Evolutionary conservation across 108 stramenopile species (phyloP).

Genomic region (Cyclotella cryptica): DNA sequence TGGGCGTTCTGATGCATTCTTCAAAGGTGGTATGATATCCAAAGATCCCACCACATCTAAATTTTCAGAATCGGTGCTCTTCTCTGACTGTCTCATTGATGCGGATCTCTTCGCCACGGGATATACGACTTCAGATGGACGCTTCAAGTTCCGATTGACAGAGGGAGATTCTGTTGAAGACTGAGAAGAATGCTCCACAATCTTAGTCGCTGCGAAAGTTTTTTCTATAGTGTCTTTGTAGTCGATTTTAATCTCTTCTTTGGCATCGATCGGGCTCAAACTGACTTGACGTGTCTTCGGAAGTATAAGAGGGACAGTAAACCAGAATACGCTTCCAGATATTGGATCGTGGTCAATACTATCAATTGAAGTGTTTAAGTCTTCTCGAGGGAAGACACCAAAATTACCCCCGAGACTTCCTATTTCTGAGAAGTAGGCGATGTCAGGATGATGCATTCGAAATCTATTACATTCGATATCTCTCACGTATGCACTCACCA

Average conservation of each 20-base stretch:
- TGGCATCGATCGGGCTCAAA: not conserved
- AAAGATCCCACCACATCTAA: not conserved
- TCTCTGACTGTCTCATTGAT: too few species aligned
- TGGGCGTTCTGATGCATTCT: not conserved
- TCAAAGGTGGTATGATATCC: not conserved
- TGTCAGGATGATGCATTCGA: not conserved
- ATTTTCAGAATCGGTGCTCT: not conserved
- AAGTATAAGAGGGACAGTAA: constrained; percentile 55
- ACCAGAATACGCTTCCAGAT: constrained; percentile 71
- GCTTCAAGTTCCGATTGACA: not conserved
- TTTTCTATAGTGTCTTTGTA: not conserved
- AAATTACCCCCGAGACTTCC: constrained; percentile 18
- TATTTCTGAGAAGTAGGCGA: not conserved
- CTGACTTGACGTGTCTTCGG: constrained; percentile 21
- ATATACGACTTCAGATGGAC: constrained; percentile 3
- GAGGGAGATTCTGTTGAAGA: not conserved
- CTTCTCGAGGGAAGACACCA: constrained; percentile 7
- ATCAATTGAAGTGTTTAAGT: not conserved
- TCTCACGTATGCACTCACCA: constrained; percentile 59
- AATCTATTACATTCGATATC: not conserved
- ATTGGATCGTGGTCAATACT: constrained; percentile 1
- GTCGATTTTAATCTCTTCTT: not conserved
- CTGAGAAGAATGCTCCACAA: not conserved
- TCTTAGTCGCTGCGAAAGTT: not conserved
- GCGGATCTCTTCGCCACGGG: not conserved